Base-by-base conservation (phyloP, 192 early-diverging fungal species). In the Geosiphon pyriformis region DNA sequence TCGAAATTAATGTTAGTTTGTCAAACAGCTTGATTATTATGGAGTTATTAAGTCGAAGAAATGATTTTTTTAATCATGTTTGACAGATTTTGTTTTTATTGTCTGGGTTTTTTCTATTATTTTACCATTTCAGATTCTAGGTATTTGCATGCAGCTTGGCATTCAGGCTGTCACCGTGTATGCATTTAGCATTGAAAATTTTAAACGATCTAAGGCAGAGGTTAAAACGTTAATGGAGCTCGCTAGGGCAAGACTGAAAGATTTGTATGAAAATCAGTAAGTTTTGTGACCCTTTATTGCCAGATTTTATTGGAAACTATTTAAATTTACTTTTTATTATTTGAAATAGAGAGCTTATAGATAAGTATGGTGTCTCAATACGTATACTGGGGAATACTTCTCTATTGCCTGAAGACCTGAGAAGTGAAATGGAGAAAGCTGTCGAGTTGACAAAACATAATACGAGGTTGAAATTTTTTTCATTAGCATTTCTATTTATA, bases 141-240 rank as follows among this genome's bases (percentile, higher is more conserved):
- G 93, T 50, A 87, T 93, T 76, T 98, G 92, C 69, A 84, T 94
- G 72, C 75, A 88, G 11, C 80, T 98, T 23, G 94, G 94, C 6
- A 75, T 99, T 22, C 76, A 85, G 57, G 82, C 83, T 3, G 92
- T 99, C 15, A 95, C 92, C 30, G 89, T 97, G 6, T 99, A 92
- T 75, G 97, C 97, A 25, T 98, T 99, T 80, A 94, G 92, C 60
- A 94, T 96, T 51, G 95, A 97, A 70, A 99, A 99, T 79, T 99
- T 98, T 73, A 93, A 92, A 70, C 82, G 97, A 4, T 82, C 89
- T 30, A 67, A 77, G 33, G 87, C 87, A 15, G 95, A 99, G 74
- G 94, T 99, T 2, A 76, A 88, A 2, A 79, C 81, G 22, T 68
- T 99, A 52, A 95, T 98, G 93, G 72, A 86, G 20, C 64, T 98